Evolutionary conservation across 306 rosid species (phyloP).

Genomic region (Sphenostylis stenocarpa): DNA sequence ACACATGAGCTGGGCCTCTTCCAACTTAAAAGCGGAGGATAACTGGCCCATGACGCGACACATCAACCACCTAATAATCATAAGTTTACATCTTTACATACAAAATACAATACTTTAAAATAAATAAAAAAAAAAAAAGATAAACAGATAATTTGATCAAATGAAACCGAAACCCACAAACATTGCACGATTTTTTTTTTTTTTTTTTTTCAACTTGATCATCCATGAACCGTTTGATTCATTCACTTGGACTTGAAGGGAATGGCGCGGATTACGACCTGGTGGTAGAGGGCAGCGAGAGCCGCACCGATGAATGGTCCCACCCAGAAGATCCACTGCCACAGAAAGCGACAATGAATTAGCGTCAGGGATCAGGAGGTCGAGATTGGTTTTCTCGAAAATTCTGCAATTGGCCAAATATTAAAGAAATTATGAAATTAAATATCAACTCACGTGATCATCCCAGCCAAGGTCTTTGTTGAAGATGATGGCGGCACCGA

Average conservation of each 20-base stretch:
- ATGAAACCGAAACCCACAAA: slow-evolving; percentile 35
- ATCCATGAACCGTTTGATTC: slow-evolving; percentile 12
- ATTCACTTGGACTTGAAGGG: slow-evolving; percentile 55
- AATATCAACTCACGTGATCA: slow-evolving; percentile 42
- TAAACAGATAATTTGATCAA: slow-evolving; percentile 4
- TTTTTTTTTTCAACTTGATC: background rate
- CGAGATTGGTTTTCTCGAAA: background rate
- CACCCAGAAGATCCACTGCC: slow-evolving; percentile 62
- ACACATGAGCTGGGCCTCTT: slow-evolving; percentile 40
- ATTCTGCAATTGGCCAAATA: background rate
- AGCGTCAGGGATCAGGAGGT: background rate
- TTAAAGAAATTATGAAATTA: background rate
- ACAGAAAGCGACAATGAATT: background rate
- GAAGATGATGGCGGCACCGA: slow-evolving; percentile 57
- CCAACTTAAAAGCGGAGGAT: slow-evolving; percentile 43
- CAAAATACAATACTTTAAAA: slow-evolving; percentile 24
- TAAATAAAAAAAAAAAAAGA: background rate
- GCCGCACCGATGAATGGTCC: slow-evolving; percentile 60
- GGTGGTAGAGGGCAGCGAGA: slow-evolving; percentile 56
- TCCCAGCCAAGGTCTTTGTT: slow-evolving; percentile 53
- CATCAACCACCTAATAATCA: slow-evolving; percentile 29
- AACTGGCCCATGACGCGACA: slow-evolving; percentile 35
- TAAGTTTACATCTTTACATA: slow-evolving; percentile 42
- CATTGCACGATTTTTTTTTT: slow-evolving; percentile 9
- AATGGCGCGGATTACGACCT: slow-evolving; percentile 53